phyloP scores from a whole-genome alignment of 1,139 yeast genomes.

The Eremothecium sinecaudum region DNA sequence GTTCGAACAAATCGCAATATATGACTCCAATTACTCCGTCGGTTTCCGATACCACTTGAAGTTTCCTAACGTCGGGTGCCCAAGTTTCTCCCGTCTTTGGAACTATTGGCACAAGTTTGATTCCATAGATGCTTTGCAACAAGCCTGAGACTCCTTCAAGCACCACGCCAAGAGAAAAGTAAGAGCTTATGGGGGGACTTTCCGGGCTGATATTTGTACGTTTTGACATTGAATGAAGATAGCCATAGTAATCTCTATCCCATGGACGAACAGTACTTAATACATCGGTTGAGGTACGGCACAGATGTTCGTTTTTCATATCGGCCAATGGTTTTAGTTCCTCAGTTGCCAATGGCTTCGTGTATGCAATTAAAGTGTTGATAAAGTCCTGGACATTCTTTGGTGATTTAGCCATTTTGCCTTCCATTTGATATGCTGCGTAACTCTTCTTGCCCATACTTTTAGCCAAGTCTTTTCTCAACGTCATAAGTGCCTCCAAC shows the following conservation, averaged over 20 bases:
- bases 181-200: constrained; percentile 42
- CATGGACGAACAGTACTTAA: constrained; percentile 59
- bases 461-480: constrained; percentile 63
- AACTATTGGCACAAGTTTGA: constrained; percentile 58
- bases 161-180: constrained; percentile 79
- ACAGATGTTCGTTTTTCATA: constrained; percentile 31
- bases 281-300: constrained; percentile 31
- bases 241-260: constrained; percentile 75
- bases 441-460: constrained; percentile 65
- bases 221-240: constrained; percentile 33
- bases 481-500: constrained; percentile 50
- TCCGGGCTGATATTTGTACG: constrained; percentile 24
- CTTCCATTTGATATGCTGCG: constrained; percentile 74
- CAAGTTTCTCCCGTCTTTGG: constrained; percentile 74
- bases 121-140: constrained; percentile 64
- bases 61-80: constrained; percentile 78
- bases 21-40: constrained; percentile 56
- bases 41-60: constrained; percentile 56
- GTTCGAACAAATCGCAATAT: constrained; percentile 57
- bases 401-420: constrained; percentile 84
- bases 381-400: constrained; percentile 66
- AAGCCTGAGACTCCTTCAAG: constrained; percentile 72
- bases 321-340: constrained; percentile 45
- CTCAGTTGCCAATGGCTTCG: constrained; percentile 46
- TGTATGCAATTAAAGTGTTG: constrained; percentile 44